Base-by-base conservation (phyloP, 768 basidiomycete species). In the Psilocybe azurescens region DNA sequence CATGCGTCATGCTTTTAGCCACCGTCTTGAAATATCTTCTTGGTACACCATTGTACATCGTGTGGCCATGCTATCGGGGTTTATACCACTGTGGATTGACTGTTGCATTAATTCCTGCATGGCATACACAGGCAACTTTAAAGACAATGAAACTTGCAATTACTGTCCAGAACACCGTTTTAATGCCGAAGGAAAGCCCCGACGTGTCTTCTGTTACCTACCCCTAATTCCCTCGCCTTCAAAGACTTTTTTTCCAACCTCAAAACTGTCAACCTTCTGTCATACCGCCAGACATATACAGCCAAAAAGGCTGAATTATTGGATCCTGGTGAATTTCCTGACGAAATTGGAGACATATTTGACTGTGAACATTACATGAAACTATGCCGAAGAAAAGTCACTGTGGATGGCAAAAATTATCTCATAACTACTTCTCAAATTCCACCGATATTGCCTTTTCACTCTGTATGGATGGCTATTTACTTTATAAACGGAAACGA, bases 101-200 rank as follows among this genome's bases (percentile, higher is more conserved):
- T 79, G 77, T 50, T 80, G 79, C 58, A 41, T 69, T 7, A 71
- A 74, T 38, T 73, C 70, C 20, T n/a, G 78, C 57, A 63, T 74
- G n/a, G 65, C 70, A 32, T 80, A 71, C 53, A 73, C 73, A 1
- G 69, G 69, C 1, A 33, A 65, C 20, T 66, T 69, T 39, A 11
- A 48, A 3, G 53, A 69, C 3, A 20, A 53, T 1, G 54, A 58
- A 1, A 16, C 28, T 2, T 75, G 74, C 41, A 61, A 53, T 1
- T 57, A 56, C 20, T 77, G 73, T 61, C 13, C 51, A 0, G 67
- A 73, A 60, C 33, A 29, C 1, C 67, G 69, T 3, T 61, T 50
- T 28, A 48, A 29, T 6, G 0, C n/a, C 3, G 30, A 32, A 0
- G 36, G 56, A 1, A 62, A 63, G 18, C 48, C 72, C 2, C 65